Percentiles rank a stretch among this genome's conserved stretches.
Evolutionary conservation across 2,329 filamentous ascomycete species (phyloP).

Genomic region (Didymella pinodella): DNA sequence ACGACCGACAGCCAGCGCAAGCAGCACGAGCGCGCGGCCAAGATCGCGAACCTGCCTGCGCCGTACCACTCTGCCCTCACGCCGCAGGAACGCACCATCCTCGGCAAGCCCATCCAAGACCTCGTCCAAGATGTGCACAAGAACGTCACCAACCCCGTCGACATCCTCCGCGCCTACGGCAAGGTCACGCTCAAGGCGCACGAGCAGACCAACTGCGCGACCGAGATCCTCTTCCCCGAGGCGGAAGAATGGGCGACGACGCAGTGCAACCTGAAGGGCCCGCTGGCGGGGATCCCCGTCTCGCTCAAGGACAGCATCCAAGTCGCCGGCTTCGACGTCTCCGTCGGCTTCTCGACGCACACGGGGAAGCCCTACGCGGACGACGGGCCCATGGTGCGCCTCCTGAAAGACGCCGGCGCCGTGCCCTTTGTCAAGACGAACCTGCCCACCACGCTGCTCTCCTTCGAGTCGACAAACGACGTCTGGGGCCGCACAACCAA

Average conservation of each 20-base stretch:
- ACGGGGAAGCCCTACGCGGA: constrained; percentile 69
- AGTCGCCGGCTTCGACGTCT: constrained; percentile 82
- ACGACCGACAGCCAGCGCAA: constrained; percentile 71
- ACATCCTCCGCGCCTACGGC: constrained; percentile 84
- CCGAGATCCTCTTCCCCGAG: constrained; percentile 81
- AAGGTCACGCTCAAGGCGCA: constrained; percentile 87
- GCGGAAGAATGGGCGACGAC: constrained; percentile 75
- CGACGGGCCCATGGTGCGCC: constrained; percentile 76
- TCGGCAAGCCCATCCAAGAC: constrained; percentile 77
- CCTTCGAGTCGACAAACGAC: constrained; percentile 80
- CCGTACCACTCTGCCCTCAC: constrained; percentile 73
- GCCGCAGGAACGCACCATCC: constrained; percentile 68
- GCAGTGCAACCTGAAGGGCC: constrained; percentile 76
- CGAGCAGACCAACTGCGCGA: constrained; percentile 85
- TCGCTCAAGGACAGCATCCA: constrained; percentile 80
- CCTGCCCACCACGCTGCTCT: constrained; percentile 82
- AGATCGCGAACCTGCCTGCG: constrained; percentile 71
- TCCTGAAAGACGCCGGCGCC: constrained; percentile 87
- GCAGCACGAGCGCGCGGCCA: constrained; percentile 74
- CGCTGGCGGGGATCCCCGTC: constrained; percentile 85
- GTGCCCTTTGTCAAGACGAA: constrained; percentile 95
- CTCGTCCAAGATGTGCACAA: constrained; percentile 81
- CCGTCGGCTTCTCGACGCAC: constrained; percentile 79
- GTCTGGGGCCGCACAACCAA: constrained; percentile 86
- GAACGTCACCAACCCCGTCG: constrained; percentile 69